phyloP scores from a whole-genome alignment of 2,329 filamentous ascomycete species.

The Xylaria sp. region DNA sequence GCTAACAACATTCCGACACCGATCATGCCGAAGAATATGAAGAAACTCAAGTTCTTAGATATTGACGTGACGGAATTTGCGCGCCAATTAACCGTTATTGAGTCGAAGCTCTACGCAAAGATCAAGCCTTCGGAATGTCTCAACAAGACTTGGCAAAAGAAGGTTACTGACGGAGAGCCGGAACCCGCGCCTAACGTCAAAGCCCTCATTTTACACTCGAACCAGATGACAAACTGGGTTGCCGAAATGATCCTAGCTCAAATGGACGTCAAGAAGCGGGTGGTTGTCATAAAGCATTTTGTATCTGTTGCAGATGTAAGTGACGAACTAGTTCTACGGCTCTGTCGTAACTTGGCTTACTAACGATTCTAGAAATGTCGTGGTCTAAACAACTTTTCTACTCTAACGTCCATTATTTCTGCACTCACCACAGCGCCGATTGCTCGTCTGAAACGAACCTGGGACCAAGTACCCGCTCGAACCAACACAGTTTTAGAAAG shows the following conservation, averaged over 20 bases:
- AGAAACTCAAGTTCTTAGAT: constrained; percentile 97
- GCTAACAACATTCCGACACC: constrained; percentile 84
- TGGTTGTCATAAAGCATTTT: constrained; percentile 98
- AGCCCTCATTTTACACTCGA: constrained; percentile 94
- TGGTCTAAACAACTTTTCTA: constrained; percentile 93
- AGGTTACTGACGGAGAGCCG: constrained; percentile 80
- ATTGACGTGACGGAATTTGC: constrained; percentile 97
- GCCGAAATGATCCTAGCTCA: constrained; percentile 98
- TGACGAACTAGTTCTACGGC: constrained; percentile 38
- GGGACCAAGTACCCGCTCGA: constrained; percentile 90
- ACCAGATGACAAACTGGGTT: constrained; percentile 99
- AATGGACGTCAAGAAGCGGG: constrained; percentile 92
- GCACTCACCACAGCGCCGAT: constrained; percentile 95
- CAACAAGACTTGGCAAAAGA: constrained; percentile 99
- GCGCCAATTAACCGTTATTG: constrained; percentile 96
- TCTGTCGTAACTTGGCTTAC: constrained; percentile 33
- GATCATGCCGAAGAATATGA: constrained; percentile 99
- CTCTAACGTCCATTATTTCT: constrained; percentile 96
- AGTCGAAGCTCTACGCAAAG: constrained; percentile 92
- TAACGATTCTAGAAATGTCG: constrained; percentile 82
- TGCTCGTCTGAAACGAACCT: constrained; percentile 90
- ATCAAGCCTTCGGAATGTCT: constrained; percentile 96
- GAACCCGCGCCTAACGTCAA: constrained; percentile 95
- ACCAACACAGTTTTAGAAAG: constrained; percentile 83
- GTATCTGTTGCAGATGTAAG: constrained; percentile 93